Base-by-base conservation (phyloP, 345 rosid genomes). In the Triadica sebifera region DNA sequence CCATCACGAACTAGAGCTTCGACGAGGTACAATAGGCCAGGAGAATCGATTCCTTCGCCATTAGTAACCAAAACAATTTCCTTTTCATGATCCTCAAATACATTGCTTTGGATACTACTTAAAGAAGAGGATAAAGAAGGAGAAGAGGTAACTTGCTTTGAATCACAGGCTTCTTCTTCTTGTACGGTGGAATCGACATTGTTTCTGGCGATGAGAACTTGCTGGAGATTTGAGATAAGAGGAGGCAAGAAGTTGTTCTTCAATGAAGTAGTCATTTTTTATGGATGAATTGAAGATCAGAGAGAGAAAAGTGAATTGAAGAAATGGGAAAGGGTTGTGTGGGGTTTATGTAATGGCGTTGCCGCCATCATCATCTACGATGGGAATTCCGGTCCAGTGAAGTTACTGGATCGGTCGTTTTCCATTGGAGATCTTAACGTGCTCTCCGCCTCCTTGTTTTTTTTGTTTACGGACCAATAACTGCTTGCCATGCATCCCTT, bases 31-130 rank as follows among this genome's bases (percentile, higher is more conserved):
- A 62, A 34, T 58, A 84, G 78, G 6, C 87, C 87, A 50, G 81
- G 75, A 63, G 81, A 84, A 37, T 81, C 85, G 6, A 81, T 79
- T 70, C 85, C 85, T 50, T 84, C 85, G 15, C 81, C 85, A 67
- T 79, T 81, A 25, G 85, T 84, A 50, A 81, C 63, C 45, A 79
- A 29, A 25, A 79, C 53, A 37, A 72, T 47, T 5, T 79, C 83
- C 50, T 75, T 84, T n/a, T 63, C 64, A 53, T 20, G 20, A 51
- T 69, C 63, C 15, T 46, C 6, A 12, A n/a, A 12, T n/a, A 8
- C 59, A 56, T 71, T 70, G 0, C 63, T 47, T 25, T 76, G 46
- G 2, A n/a, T 5, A 37, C 34, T 65, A 3, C 63, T 51, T 13
- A 22, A 37, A 61, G 8, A 41, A 6, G 8, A 6, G 0, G 8